Evolutionary conservation across 495 filamentous ascomycete genomes (phyloP), one percentile per base, ranked within the genome.

Genomic region (Amniculicola lignicola): DNA sequence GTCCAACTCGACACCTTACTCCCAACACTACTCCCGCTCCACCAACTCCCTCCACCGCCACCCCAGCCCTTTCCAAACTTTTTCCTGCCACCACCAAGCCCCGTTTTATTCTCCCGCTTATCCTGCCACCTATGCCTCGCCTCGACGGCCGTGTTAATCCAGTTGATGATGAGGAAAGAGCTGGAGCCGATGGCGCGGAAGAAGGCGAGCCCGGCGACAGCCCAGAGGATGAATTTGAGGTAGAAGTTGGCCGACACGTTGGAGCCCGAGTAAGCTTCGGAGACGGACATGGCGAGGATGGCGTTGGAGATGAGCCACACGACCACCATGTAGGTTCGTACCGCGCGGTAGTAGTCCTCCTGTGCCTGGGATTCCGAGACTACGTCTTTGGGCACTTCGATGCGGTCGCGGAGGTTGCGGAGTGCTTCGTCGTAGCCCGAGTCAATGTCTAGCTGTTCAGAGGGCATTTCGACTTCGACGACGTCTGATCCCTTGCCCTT

Each of bases 281-380:
- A 85, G 0, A 97, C 87, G 5, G 84, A 82, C 94, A 99, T 97
- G 55, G 87, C 90, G 9, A 99, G 80, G 57, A 95, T 79, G 11
- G 89, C 87, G 67, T 99, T 99, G 40, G 84, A 81, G 4, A 93
- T 73, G 84, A 99, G 89, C 94, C 94, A 99, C 27, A 82, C 77
- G n/a, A 92, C 84, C 0, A 99, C 94, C 82, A 99, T 95, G 80
- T 99, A 99, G 11, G 94, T 97, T 33, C 94, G 84, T 38, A 99
- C 94, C 39, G 88, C 89, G 62, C 90, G 87, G 76, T 99, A 99
- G 76, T 99, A 99, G 72, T 99, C 94, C 69, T 97, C 90, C 69
- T 97, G 92, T 70, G 86, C 71, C 75, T 96, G 92, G 10, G 82
- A 76, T 50, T 96, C 94, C 33, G 79, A 81, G 18, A 83, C 51